Base-by-base conservation (phyloP, 2,329 filamentous ascomycete species). In the Fusarium temperatum region DNA sequence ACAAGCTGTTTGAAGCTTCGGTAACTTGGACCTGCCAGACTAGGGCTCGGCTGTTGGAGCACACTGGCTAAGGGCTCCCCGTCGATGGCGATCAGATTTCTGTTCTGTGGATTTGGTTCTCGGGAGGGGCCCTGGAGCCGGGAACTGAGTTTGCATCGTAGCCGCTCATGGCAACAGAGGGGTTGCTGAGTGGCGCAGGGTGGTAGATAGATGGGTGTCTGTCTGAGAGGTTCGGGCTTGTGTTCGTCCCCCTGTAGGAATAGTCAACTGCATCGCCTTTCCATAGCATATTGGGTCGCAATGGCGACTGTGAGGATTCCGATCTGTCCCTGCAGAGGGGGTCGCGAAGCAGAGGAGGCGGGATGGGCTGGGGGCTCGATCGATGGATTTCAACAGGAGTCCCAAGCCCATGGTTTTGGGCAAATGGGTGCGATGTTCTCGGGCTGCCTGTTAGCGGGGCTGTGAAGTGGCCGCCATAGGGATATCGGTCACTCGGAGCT, bases 271-370 rank as follows among this genome's bases (percentile, higher is more conserved):
- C 83, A 69, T 89, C 88, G 20, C 88, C 87, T 79, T 90, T 91
- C 89, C 89, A 91, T 18, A 89, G 88, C 87, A 91, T 89, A 77
- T 87, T 89, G 15, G 89, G 85, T 41, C 89, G 84, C 51, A 91
- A 81, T 6, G 89, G 88, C 20, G 89, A 91, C 67, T 90, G 88
- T 20, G 90, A 79, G 17, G 84, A 88, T 55, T 91, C 89, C 6
- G 89, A 87, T 70, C 89, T 85, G 17, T 89, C 87, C 64, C 89
- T 84, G 11, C 85, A 85, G 82, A 90, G 85, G 6, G 88, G 86
- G 59, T 91, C 89, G 45, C 89, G 84, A 35, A 90, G 84, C 58
- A 90, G 87, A 17, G 89, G 84, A n/a, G 88, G 87, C 75, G 90
- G 89, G 11, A 90, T 79, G 9, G 87, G 85, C 24, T 89, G 85